phyloP scores from a whole-genome alignment of 1,284 basidiomycete genomes.

The Trametes versicolor region DNA sequence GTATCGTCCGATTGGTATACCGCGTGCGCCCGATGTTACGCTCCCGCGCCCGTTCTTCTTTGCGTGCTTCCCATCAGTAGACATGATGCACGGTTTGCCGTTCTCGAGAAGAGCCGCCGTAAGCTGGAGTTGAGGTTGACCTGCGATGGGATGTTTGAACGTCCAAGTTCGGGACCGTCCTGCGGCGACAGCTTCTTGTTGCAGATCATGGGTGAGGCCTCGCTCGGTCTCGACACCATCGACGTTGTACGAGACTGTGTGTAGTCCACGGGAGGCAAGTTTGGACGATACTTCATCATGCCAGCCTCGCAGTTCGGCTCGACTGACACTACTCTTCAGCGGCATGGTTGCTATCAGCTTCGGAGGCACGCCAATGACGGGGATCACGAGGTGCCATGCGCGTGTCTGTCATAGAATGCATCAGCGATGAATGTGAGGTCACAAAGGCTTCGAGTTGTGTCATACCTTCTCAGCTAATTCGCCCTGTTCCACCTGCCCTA shows the following conservation, averaged over 20 bases:
- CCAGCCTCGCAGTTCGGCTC: constrained; percentile 6
- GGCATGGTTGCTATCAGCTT: constrained; percentile 15
- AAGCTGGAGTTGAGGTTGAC: background rate
- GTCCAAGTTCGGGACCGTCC: constrained; percentile 1
- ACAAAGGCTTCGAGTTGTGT: background rate
- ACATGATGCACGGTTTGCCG: constrained; percentile 10
- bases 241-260: constrained; percentile 11
- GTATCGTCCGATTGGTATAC: background rate
- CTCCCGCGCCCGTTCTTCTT: constrained; percentile 16
- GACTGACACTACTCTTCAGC: constrained; percentile 1
- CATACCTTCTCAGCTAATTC: constrained; percentile 5
- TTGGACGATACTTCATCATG: background rate
- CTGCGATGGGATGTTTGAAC: constrained; percentile 10
- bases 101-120: constrained; percentile 7
- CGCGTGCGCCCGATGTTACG: constrained; percentile 9
- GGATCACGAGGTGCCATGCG: constrained; percentile 3
- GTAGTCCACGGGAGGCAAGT: background rate
- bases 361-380: constrained; percentile 1
- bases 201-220: constrained; percentile 12
- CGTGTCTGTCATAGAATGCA: background rate
- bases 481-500: background rate
- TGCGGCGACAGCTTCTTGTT: constrained; percentile 4
- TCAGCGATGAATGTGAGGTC: background rate
- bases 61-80: constrained; percentile 12
- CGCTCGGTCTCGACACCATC: constrained; percentile 14